Evolutionary conservation across 176 grass and related monocot species (phyloP), one percentile per base, ranked within the genome.

Genomic region (Oryza longistaminata): DNA sequence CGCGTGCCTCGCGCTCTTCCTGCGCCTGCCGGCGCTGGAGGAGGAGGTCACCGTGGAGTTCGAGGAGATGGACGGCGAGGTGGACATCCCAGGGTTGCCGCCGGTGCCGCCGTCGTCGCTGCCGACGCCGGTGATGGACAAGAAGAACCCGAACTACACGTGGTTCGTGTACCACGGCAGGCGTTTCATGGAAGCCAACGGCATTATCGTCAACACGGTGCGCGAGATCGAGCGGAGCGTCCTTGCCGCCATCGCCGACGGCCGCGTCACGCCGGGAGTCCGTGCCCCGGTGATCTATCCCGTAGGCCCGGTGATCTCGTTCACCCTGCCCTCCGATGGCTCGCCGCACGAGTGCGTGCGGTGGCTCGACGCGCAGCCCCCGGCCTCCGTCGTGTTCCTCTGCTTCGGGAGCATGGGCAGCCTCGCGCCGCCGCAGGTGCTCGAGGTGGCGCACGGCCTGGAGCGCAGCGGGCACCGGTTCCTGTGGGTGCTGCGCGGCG

Each of bases 281-380:
- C 58, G 2, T 2, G 17, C 75, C 3, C 76, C 84, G n/a, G 2
- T 49, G 0, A 70, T 92, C 11, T 87, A 87, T 78, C 33, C 91
- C 0, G 22, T 92, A 7, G 91, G 90, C 0, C 86, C 86, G 2
- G 53, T 86, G 21, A 25, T 66, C 76, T 33, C 64, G 17, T 21
- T 76, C 0, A 34, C 74, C 13, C 13, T 48, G 5, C 43, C 76
- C 21, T 1, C 45, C 3, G 53, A 58, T 4, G 21, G 66, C 70
- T 10, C 15, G 17, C 27, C 21, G 15, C 81, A 94, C 42, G 79
- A 87, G 64, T 90, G 87, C 80, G 1, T 92, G 10, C 71, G 25
- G 39, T 94, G 89, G 92, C 85, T 94, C 45, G 84, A 91, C 49
- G 12, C 53, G 11, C 92, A 89, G 27, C 89, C 87, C 0, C 72